Evolutionary conservation across 2,329 filamentous ascomycete genomes (phyloP).

Genomic region (Penicillium sumatraense): DNA sequence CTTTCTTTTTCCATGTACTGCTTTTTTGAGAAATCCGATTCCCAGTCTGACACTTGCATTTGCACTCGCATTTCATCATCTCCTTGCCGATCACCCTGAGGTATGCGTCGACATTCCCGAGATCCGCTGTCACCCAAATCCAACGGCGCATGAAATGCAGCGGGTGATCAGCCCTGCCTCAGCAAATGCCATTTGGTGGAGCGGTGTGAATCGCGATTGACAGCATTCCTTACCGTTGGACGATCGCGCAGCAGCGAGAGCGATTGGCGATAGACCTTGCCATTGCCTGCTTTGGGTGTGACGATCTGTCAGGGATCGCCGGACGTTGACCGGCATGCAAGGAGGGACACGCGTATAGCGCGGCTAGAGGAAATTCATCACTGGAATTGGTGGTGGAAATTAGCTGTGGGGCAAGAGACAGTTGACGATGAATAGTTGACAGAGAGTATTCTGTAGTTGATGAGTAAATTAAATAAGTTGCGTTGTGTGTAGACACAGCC

Average conservation of each 20-base stretch:
- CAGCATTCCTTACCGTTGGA: conserved; percentile 1
- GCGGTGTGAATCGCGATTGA: conserved; percentile 5
- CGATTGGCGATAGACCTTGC: background rate
- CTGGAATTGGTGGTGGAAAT: background rate
- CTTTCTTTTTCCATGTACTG: too few species aligned
- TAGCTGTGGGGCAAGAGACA: background rate
- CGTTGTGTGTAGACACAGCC: background rate
- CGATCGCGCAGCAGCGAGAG: background rate
- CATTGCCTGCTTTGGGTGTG: conserved; percentile 1
- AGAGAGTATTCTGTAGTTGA: background rate
- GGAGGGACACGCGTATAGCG: conserved; percentile 24
- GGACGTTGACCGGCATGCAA: conserved; percentile 15
- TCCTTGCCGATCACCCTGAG: background rate
- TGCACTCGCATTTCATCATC: background rate
- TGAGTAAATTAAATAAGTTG: background rate
- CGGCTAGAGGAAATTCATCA: conserved; percentile 13
- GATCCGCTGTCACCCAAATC: conserved; percentile 4
- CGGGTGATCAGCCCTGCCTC: background rate
- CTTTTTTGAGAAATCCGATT: too few species aligned
- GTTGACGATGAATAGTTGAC: background rate
- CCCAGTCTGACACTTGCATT: too few species aligned
- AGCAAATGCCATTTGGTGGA: too few species aligned
- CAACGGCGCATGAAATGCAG: conserved; percentile 14
- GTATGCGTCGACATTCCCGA: conserved; percentile 4
- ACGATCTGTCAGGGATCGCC: conserved; percentile 20